Evolutionary conservation across 345 rosid species (phyloP).

Genomic region (Bruguiera parviflora): DNA sequence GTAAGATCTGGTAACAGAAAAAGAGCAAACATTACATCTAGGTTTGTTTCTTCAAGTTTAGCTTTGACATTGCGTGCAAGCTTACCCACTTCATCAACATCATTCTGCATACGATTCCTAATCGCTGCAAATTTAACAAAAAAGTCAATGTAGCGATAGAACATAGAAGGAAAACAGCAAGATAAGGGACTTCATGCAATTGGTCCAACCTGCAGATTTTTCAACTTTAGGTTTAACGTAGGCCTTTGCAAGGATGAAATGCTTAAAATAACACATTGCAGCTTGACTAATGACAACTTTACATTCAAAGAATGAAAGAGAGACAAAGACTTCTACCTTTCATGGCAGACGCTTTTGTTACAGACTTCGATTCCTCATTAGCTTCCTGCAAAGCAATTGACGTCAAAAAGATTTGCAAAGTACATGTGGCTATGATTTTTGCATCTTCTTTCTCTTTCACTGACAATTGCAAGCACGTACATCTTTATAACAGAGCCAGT

Average conservation of each 20-base stretch:
- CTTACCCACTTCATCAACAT: conserved; percentile 93
- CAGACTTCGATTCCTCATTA: conserved; percentile 88
- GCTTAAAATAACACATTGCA: too few species aligned
- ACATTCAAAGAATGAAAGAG: background rate
- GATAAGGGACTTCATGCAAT: background rate
- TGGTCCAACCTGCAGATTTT: background rate
- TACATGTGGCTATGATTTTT: background rate
- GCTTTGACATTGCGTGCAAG: conserved; percentile 68
- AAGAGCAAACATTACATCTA: conserved; percentile 49
- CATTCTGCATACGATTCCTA: conserved; percentile 87
- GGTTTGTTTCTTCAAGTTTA: conserved; percentile 68
- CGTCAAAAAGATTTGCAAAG: background rate
- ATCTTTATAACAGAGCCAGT: too few species aligned
- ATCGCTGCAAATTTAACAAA: conserved; percentile 44
- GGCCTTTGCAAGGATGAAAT: too few species aligned
- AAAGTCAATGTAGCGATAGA: background rate
- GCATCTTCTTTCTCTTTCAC: background rate
- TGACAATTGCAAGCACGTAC: background rate
- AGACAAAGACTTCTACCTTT: conserved; percentile 44
- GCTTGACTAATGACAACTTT: too few species aligned
- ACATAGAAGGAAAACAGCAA: background rate
- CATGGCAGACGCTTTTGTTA: conserved; percentile 93
- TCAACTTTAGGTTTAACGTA: too few species aligned
- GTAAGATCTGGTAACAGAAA: background rate
- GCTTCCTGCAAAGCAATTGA: conserved; percentile 56